Evolutionary conservation across 1,139 yeast genomes (phyloP), one percentile per base, ranked within the genome.

Genomic region (Cylindricascospora bacillispora): DNA sequence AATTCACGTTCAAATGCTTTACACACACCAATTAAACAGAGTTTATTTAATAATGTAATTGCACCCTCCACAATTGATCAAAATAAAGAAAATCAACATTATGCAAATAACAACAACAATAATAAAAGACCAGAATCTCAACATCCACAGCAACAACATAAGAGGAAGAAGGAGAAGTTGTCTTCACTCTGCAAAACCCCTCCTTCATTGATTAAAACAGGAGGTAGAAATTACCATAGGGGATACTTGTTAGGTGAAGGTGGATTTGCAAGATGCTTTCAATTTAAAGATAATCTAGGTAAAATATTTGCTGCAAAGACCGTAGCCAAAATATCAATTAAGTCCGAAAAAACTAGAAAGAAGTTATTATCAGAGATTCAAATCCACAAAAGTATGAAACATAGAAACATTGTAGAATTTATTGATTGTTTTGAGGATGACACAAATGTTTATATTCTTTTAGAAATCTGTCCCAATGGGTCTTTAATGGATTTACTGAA

Each of bases 211-310:
- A 89, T 89, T 44, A 70, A 89, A 45, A 83, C 93, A 25, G 70
- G 89, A 60, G 94, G 95, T 32, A 69, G 82, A 50, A 93, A 85
- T 47, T 89, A 82, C 57, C 82, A 82, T 46, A 73, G 98, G 52
- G 97, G 97, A 3, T 68, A 67, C 36, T 85, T 86, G 45, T 63
- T 92, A 23, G 99, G 99, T 19, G 98, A 85, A 62, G 99, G 99
- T 35, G 99, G 99, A 0, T 92, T 92, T 63, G 99, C 98, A 13
- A 74, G 98, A 52, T 92, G 98, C 55, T 92, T 92, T 60, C 95
- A 89, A 56, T 92, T 92, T 67, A 82, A 80, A 52, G 94, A 83
- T 54, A 78, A 86, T 38, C 65, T 70, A 38, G 97, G 97, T 22
- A 73, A 75, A 49, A 70, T 83, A 3, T 89, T 67, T 58, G 99